Conservation (phyloP, 495 filamentous ascomycete genomes). For the Tetracladium setigerum region DNA sequence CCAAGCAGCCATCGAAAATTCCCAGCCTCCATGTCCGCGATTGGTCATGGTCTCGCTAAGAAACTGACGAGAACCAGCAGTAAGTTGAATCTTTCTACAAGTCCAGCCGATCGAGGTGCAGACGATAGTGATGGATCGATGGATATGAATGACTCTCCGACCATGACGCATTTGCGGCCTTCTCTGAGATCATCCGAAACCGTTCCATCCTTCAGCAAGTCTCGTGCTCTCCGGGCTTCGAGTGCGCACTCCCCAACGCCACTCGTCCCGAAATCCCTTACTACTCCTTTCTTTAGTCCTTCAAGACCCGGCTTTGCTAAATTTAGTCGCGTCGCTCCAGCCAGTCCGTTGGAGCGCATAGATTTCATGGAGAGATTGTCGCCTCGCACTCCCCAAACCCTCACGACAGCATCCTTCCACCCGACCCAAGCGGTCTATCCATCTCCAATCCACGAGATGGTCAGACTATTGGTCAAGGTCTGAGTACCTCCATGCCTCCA, state of each 20-base stretch:
- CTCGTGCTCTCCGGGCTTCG: constrained; percentile 26
- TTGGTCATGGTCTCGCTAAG: constrained; percentile 11
- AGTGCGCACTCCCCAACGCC: constrained; percentile 25
- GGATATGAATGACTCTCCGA: constrained; percentile 22
- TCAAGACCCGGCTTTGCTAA: constrained; percentile 34
- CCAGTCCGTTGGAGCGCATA: constrained; percentile 40
- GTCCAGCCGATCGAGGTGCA: constrained; percentile 9
- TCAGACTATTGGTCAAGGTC: constrained; percentile 23
- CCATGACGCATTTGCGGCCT: constrained; percentile 14
- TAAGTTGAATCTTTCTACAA: constrained; percentile 33
- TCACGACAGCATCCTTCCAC: constrained; percentile 56
- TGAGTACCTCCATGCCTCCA: constrained; percentile 40
- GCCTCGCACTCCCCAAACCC: constrained; percentile 64
- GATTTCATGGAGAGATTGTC: constrained; percentile 45
- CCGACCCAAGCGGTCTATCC: constrained; percentile 74
- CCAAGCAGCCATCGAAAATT: constrained; percentile 17
- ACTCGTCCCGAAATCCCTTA: constrained; percentile 25
- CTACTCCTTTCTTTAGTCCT: constrained; percentile 21
- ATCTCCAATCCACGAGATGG: constrained; percentile 44
- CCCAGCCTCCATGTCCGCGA: constrained; percentile 11
- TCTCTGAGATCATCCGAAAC: constrained; percentile 10
- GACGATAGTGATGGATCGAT: constrained; percentile 21
- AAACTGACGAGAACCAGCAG: constrained; percentile 26
- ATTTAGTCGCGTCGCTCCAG: constrained; percentile 34
- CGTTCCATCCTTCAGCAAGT: constrained; percentile 29